Conservation (phyloP, 148 eudicot species). For the Hydrangea macrophylla region DNA sequence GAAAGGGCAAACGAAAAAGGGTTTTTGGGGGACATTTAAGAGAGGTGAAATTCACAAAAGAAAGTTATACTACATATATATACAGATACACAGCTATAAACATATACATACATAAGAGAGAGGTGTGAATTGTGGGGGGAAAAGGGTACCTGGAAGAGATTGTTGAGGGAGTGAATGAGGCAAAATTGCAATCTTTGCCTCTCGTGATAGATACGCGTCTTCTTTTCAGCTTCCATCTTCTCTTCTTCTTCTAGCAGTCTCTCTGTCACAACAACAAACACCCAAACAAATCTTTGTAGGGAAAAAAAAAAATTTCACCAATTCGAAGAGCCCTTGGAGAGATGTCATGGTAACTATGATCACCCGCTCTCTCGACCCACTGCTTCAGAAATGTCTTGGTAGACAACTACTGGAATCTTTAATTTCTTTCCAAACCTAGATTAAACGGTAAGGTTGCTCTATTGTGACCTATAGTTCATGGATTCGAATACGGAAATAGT, state of each 20-base stretch:
- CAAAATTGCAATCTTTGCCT: conserved; percentile 82
- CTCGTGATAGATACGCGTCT: conserved; percentile 64
- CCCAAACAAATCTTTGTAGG: no score
- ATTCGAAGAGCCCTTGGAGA: no score
- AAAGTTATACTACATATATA: neutral
- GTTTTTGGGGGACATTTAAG: neutral
- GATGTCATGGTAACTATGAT: no score
- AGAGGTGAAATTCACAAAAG: neutral
- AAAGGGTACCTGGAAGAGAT: conserved; percentile 78
- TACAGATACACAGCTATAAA: neutral
- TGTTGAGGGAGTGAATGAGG: conserved; percentile 87
- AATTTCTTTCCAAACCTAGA: no score
- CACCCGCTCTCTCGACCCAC: no score
- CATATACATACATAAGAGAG: neutral
- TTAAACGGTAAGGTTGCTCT: no score
- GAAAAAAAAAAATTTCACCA: no score
- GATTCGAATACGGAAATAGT: no score
- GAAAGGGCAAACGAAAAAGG: neutral
- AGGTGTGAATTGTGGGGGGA: neutral
- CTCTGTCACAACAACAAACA: no score
- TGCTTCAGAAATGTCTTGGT: no score
- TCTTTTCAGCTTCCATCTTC: conserved; percentile 29
- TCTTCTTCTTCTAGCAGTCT: conserved; percentile 2
- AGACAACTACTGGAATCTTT: no score
- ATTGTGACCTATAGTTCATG: no score